Evolutionary conservation across 768 basidiomycete genomes (phyloP).

Genomic region (Lentinus brumalis): DNA sequence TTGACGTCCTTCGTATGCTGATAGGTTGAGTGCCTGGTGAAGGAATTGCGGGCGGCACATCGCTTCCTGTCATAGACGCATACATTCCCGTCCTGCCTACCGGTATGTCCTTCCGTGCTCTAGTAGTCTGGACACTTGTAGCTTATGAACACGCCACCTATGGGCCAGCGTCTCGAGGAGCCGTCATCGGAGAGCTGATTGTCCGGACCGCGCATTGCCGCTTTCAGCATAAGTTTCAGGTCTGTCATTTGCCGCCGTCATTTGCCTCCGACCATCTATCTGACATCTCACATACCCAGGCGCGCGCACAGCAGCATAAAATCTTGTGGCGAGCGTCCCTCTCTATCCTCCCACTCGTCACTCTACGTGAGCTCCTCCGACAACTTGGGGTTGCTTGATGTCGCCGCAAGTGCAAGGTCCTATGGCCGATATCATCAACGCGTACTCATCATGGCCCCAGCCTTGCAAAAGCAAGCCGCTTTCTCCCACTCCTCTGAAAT

Average conservation of each 20-base stretch:
- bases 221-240: neutral
- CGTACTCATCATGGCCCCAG: neutral
- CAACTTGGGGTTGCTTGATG: neutral
- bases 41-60: neutral
- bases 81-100: neutral
- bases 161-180: neutral
- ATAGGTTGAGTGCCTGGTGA: neutral
- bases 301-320: neutral
- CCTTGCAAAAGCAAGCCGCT: neutral
- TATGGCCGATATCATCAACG: neutral
- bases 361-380: neutral
- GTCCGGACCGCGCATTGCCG: neutral
- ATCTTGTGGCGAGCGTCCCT: neutral
- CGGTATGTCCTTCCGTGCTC: neutral
- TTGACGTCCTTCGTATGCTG: neutral
- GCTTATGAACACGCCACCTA: slow-evolving; percentile 1
- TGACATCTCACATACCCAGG: neutral
- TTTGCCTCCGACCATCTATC: neutral
- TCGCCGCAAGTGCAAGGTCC: neutral
- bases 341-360: neutral
- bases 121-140: neutral
- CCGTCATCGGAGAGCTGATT: neutral
- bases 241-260: neutral
- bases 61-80: neutral
- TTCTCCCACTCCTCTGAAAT: neutral